Conservation (phyloP, 1,139 yeast genomes). For the Kodamaea fungicola region DNA sequence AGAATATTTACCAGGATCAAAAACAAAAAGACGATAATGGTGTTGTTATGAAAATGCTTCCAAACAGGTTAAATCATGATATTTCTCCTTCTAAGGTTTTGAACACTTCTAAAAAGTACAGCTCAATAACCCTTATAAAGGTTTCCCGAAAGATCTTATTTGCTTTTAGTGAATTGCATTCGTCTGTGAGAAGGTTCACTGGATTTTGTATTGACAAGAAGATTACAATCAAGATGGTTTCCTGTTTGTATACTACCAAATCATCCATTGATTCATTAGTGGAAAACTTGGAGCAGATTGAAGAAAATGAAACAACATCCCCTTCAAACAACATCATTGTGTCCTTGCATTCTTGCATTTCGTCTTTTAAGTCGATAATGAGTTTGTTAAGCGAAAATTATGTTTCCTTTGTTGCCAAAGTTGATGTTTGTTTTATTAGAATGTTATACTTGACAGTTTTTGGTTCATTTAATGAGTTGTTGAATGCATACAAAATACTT, state of each 20-base stretch:
- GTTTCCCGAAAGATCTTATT: conserved; percentile 56
- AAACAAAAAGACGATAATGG: conserved; percentile 3
- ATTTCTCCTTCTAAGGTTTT: conserved; percentile 12
- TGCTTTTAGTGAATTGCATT: conserved; percentile 67
- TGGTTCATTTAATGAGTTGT: conserved; percentile 73
- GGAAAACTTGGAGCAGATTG: conserved; percentile 56
- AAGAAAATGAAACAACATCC: conserved; percentile 29
- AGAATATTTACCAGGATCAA: conserved; percentile 4
- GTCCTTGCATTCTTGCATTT: conserved; percentile 32
- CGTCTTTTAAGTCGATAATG: conserved; percentile 53
- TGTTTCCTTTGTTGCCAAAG: conserved; percentile 45
- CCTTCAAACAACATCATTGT: conserved; percentile 20
- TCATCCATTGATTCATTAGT: conserved; percentile 58
- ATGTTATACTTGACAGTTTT: conserved; percentile 67
- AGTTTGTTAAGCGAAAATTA: conserved; percentile 46
- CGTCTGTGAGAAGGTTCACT: conserved; percentile 62
- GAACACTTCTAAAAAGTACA: conserved; percentile 12
- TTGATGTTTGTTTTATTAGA: conserved; percentile 69
- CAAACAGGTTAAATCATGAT: conserved; percentile 5
- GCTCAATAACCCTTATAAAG: conserved; percentile 34
- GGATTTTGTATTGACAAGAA: conserved; percentile 66
- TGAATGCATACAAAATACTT: conserved; percentile 64
- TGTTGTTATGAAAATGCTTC: background rate
- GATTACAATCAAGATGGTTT: conserved; percentile 55
- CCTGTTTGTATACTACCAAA: conserved; percentile 53